Evolutionary conservation across 306 rosid species (phyloP).

Genomic region (Sesbania bispinosa): DNA sequence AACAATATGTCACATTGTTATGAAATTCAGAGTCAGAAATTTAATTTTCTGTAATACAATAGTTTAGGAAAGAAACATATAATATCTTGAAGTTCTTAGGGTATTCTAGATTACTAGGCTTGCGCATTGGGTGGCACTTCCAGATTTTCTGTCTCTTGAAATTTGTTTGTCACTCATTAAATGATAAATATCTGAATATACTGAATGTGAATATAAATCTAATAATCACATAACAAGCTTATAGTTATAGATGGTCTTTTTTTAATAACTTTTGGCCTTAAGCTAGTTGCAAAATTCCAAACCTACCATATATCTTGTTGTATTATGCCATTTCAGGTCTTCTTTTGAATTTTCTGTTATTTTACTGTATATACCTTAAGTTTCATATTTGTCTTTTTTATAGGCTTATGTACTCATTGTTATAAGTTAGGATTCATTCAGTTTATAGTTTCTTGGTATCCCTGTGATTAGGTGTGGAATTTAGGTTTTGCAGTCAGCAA

Average conservation of each 20-base stretch:
- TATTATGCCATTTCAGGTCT: background rate
- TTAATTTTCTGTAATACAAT: background rate
- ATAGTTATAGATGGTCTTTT: background rate
- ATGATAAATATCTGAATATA: background rate
- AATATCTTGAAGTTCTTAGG: background rate
- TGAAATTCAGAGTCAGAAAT: background rate
- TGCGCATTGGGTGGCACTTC: background rate
- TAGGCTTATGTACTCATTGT: background rate
- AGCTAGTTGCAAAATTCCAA: background rate
- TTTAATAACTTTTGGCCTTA: background rate
- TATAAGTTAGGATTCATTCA: background rate
- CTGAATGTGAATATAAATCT: background rate
- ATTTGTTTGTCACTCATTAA: background rate
- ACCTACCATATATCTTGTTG: background rate
- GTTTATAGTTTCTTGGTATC: background rate
- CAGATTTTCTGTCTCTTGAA: constrained; percentile 4
- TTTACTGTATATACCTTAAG: background rate
- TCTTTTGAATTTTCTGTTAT: constrained; percentile 5
- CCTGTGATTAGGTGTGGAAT: background rate
- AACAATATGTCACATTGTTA: background rate
- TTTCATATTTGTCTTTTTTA: background rate
- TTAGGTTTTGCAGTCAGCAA: background rate
- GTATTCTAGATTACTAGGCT: constrained; percentile 12
- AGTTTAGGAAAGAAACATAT: background rate
- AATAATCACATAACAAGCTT: background rate